Evolutionary conservation across 1,139 yeast species (phyloP).

Genomic region (Saccharomycopsis hybrid): DNA sequence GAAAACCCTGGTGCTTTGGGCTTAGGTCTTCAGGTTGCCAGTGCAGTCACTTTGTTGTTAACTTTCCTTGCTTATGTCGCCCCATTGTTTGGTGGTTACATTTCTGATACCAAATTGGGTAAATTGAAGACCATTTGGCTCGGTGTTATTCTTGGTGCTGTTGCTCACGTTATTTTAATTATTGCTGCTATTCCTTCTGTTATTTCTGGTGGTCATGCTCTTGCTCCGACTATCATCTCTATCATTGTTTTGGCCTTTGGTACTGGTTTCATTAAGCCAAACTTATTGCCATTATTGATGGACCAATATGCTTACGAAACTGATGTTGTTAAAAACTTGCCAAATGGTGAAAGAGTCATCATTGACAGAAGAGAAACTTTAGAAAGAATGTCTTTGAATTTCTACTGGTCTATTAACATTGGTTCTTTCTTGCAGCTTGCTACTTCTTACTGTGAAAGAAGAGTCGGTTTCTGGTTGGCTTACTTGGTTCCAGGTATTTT

Average conservation of each 20-base stretch:
- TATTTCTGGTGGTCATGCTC: slow-evolving; percentile 39
- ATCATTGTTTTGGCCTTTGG: slow-evolving; percentile 69
- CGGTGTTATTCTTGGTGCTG: slow-evolving; percentile 52
- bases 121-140: slow-evolving; percentile 62
- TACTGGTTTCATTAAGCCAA: slow-evolving; percentile 78
- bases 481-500: slow-evolving; percentile 51
- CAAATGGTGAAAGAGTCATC: slow-evolving; percentile 60
- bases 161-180: slow-evolving; percentile 60
- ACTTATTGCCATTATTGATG: slow-evolving; percentile 72
- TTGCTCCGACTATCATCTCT: slow-evolving; percentile 49
- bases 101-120: slow-evolving; percentile 72
- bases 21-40: slow-evolving; percentile 59
- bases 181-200: slow-evolving; percentile 66
- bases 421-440: slow-evolving; percentile 78
- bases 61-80: slow-evolving; percentile 81
- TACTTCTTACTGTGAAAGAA: slow-evolving; percentile 64
- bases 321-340: slow-evolving; percentile 52
- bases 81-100: slow-evolving; percentile 71
- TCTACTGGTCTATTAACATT: slow-evolving; percentile 74
- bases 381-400: slow-evolving; percentile 68
- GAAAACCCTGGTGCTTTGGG: slow-evolving; percentile 49
- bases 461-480: slow-evolving; percentile 74
- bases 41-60: slow-evolving; percentile 69
- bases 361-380: slow-evolving; percentile 66
- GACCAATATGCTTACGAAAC: slow-evolving; percentile 59